A percentile compares a stretch with the other conserved stretches of the same genome.
These are phyloP conservation scores for Tetragonia tetragonoides DNA, from an alignment of 148 eudicot genomes.

Conservation along the genomic window DNA sequence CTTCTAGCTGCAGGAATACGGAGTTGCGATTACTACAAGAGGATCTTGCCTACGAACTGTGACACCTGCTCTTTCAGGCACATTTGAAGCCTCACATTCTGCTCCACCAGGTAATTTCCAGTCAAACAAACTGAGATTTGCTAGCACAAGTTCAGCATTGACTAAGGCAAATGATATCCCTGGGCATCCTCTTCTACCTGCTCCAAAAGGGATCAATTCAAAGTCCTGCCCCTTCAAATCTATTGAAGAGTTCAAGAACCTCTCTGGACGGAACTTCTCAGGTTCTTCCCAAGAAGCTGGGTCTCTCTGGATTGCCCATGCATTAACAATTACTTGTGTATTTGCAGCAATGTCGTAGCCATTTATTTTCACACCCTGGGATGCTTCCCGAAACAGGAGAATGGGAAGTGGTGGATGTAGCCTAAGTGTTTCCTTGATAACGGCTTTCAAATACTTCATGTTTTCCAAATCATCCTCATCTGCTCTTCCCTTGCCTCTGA, in stretches of 20 bases:
- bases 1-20: neutral
- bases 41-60: constrained; percentile 21
- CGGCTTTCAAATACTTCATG: constrained; percentile 32
- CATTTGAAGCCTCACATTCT: constrained; percentile 3
- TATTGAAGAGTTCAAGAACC: constrained; percentile 26
- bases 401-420: constrained; percentile 33
- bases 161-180: constrained; percentile 26
- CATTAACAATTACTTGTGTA: constrained; percentile 35
- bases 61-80: constrained; percentile 13
- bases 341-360: constrained; percentile 41
- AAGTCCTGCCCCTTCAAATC: constrained; percentile 34
- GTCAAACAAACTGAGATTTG: constrained; percentile 32
- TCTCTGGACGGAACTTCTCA: constrained; percentile 33
- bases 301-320: constrained; percentile 35
- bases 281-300: constrained; percentile 34
- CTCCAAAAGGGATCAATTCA: constrained; percentile 35
- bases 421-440: constrained; percentile 32
- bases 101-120: constrained; percentile 28
- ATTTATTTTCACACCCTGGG: constrained; percentile 5
- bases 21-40: constrained; percentile 22
- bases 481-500: constrained; percentile 9
- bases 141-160: constrained; percentile 24
- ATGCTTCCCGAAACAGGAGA: constrained; percentile 23
- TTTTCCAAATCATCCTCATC: constrained; percentile 27
- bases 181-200: constrained; percentile 39